Base-by-base conservation (phyloP, 805 yeast species). In the Tetrapisispora nanseiensis region DNA sequence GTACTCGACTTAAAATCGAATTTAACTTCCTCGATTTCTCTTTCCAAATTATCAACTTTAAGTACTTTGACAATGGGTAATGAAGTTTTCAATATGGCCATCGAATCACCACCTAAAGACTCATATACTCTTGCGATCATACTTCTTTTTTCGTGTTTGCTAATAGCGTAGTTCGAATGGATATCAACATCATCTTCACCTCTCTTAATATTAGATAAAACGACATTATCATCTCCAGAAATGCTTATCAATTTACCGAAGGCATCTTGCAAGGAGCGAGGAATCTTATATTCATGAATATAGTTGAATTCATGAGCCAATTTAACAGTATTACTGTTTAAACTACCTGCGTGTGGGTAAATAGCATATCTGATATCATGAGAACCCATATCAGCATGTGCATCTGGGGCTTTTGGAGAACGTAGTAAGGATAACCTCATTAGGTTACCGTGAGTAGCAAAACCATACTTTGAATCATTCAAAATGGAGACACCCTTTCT, bases 401-500 rank as follows among this genome's bases (percentile, higher is more conserved):
- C 89, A 71, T 90, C 98, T 0, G 98, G 98, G 18, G 86, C 84
- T 63, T 92, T 90, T 24, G 98, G 87, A 12, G 96, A 77, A 57
- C 98, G 78, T 55, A 90, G 66, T 47, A 92, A 67, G 1, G 95
- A 85, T 39, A 92, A 68, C 37, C 96, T 78, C 79, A 90, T 84
- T 57, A 79, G 63, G 51, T 86, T 86, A n/a, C 98, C 98, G 55
- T 86, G 96, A 16, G 89, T 80, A 1, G 95, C 74, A 51, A 86
- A 94, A 8, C 98, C 98, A 57, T 86, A 90, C 62, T 90, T 90
- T 57, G 80, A 74, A 63, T 86, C 80, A 60, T 89, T 90, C 54
- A 90, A 59, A 15, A 90, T 65, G 0, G 94, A 72, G 11, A 87
- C 95, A 57, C 98, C 98, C 56, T 86, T 89, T 47, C 74, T 76